Evolutionary conservation across 345 rosid species (phyloP).

Genomic region (rapeseed (Brassica napus)): DNA sequence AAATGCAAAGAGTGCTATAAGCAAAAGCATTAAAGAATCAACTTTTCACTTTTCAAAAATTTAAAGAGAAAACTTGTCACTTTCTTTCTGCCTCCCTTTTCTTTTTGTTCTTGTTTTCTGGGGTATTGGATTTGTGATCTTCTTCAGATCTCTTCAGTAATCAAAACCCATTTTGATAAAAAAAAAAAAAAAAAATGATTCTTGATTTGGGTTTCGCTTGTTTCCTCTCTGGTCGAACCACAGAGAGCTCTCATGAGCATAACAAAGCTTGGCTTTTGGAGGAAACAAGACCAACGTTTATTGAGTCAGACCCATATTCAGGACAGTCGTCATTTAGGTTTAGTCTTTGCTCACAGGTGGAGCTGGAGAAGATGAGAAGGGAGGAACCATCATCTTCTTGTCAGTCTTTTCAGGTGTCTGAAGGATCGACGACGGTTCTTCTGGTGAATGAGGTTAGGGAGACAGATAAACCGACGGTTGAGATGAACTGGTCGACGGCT

Average conservation of each 20-base stretch:
- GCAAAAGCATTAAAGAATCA: slow-evolving; percentile 2
- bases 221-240: slow-evolving; percentile 47
- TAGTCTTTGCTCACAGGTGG: slow-evolving; percentile 79
- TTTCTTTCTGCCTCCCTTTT: slow-evolving; percentile 12
- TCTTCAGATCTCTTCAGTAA: slow-evolving; percentile 16
- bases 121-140: not conserved
- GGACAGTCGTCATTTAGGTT: slow-evolving; percentile 94
- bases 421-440: slow-evolving; percentile 63
- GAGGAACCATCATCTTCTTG: slow-evolving; percentile 16
- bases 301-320: slow-evolving; percentile 71
- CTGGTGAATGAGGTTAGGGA: slow-evolving; percentile 66
- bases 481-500: slow-evolving; percentile 63
- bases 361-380: slow-evolving; percentile 71
- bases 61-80: slow-evolving; percentile 5
- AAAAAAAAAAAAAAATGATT: slow-evolving; percentile 38
- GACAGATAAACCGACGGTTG: slow-evolving; percentile 40
- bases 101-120: slow-evolving; percentile 9
- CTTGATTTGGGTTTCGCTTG: slow-evolving; percentile 63
- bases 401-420: slow-evolving; percentile 3
- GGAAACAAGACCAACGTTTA: slow-evolving; percentile 66
- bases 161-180: slow-evolving; percentile 30
- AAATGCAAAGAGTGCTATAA: not conserved
- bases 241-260: slow-evolving; percentile 29
- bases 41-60: slow-evolving; percentile 6
- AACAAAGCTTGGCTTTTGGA: slow-evolving; percentile 89